Percentiles rank a stretch among this genome's conserved stretches.
These are phyloP conservation scores for Spizellomyces sp. DNA, from an alignment of 192 early-diverging fungal species.

Conservation along the genomic window DNA sequence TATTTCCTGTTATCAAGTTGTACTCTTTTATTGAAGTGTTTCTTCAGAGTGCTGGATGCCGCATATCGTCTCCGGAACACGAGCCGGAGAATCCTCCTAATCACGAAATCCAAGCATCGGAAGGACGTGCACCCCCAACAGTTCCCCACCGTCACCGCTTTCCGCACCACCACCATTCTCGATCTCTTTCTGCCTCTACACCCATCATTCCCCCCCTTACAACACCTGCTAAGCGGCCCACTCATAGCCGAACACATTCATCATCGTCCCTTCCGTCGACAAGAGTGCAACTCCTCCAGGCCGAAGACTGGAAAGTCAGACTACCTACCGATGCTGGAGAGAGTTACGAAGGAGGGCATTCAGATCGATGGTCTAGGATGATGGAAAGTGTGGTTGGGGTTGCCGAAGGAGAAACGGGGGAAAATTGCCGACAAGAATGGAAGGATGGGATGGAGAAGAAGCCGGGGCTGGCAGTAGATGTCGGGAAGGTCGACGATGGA, in stretches of 20 bases:
- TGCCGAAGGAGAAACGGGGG: not conserved
- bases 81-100: too few relatives aligned
- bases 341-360: not conserved
- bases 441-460: not conserved
- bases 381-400: conserved; percentile 13
- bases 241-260: conserved; percentile 17
- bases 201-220: too few relatives aligned
- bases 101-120: too few relatives aligned
- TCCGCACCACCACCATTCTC: too few relatives aligned
- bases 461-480: not conserved
- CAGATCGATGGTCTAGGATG: conserved; percentile 25
- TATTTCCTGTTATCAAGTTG: too few relatives aligned
- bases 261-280: conserved; percentile 9
- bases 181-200: too few relatives aligned
- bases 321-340: conserved; percentile 18
- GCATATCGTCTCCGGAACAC: too few relatives aligned
- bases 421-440: not conserved
- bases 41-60: too few relatives aligned
- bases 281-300: conserved; percentile 1
- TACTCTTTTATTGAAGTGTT: too few relatives aligned
- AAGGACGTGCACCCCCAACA: too few relatives aligned
- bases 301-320: conserved; percentile 12
- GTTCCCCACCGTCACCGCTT: too few relatives aligned
- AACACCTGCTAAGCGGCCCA: not conserved
- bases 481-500: too few relatives aligned